Evolutionary conservation across 805 yeast species (phyloP).

Genomic region (Hemisphaericaspora nanyangensis): DNA sequence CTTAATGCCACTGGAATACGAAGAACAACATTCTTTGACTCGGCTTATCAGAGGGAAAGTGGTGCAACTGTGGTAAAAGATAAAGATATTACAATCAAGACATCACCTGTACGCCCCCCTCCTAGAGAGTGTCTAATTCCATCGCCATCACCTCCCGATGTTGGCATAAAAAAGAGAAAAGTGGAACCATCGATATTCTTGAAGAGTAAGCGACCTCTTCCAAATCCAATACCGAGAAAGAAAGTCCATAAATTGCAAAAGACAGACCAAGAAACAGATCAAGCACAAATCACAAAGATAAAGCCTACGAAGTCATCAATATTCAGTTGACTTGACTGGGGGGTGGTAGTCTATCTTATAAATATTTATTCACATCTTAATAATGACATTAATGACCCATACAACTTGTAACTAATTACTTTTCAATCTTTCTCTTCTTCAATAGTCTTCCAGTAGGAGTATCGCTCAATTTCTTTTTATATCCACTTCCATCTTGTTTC

Average conservation of each 20-base stretch:
- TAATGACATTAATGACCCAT: slow-evolving; percentile 2
- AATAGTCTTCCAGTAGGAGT: slow-evolving; percentile 22
- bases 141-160: not conserved
- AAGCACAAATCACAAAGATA: slow-evolving; percentile 12
- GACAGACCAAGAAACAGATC: slow-evolving; percentile 5
- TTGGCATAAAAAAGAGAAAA: slow-evolving; percentile 5
- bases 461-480: slow-evolving; percentile 20
- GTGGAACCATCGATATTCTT: slow-evolving; percentile 11
- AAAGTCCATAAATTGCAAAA: slow-evolving; percentile 1
- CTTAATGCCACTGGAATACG: slow-evolving; percentile 1
- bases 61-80: no score
- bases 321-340: slow-evolving; percentile 20
- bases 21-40: slow-evolving; percentile 3
- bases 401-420: not conserved
- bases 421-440: slow-evolving; percentile 15
- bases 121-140: no score
- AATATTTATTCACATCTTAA: not conserved
- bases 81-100: no score
- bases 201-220: slow-evolving; percentile 6
- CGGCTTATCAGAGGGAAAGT: not conserved
- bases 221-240: not conserved
- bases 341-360: no score
- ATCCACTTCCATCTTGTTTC: slow-evolving; percentile 14
- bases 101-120: no score
- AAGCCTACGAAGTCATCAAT: slow-evolving; percentile 28